Conservation (phyloP, 2,329 filamentous ascomycete species). For the Pestalotiopsis fici region DNA sequence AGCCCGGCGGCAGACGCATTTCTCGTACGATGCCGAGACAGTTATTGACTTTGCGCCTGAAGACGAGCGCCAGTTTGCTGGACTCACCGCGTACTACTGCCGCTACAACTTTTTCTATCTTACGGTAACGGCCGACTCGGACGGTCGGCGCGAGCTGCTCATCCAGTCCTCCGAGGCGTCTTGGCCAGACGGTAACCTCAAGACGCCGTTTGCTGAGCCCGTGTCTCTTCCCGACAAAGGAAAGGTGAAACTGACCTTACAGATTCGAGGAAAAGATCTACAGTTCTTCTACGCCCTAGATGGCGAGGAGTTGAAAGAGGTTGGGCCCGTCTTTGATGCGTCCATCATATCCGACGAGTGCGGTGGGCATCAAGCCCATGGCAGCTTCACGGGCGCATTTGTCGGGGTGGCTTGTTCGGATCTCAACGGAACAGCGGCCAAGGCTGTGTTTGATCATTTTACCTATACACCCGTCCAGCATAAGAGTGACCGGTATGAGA, state of each 20-base stretch:
- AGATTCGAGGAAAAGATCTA: conserved; percentile 49
- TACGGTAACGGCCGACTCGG: conserved; percentile 55
- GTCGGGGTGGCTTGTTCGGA: conserved; percentile 58
- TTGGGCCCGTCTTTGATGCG: conserved; percentile 59
- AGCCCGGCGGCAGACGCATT: conserved; percentile 57
- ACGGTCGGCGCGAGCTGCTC: conserved; percentile 58
- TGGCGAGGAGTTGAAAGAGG: conserved; percentile 41
- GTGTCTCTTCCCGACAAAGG: conserved; percentile 54
- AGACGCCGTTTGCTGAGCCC: conserved; percentile 40
- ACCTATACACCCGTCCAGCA: conserved; percentile 49
- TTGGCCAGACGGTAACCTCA: conserved; percentile 52
- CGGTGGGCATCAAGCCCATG: conserved; percentile 60
- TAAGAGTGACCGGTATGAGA: conserved; percentile 49
- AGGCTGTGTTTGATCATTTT: conserved; percentile 54
- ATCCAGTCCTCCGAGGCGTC: conserved; percentile 58
- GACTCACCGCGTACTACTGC: conserved; percentile 63
- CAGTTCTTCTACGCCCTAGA: conserved; percentile 60
- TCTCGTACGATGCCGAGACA: conserved; percentile 63
- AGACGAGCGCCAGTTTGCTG: conserved; percentile 63
- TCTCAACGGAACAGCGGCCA: conserved; percentile 49
- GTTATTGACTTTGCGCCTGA: conserved; percentile 51
- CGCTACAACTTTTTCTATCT: conserved; percentile 68
- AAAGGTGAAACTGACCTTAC: conserved; percentile 53
- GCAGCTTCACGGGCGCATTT: conserved; percentile 66
- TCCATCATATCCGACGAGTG: conserved; percentile 64